Evolutionary conservation across 352 stramenopile genomes (phyloP).

Genomic region (Globisporangium parvum): DNA sequence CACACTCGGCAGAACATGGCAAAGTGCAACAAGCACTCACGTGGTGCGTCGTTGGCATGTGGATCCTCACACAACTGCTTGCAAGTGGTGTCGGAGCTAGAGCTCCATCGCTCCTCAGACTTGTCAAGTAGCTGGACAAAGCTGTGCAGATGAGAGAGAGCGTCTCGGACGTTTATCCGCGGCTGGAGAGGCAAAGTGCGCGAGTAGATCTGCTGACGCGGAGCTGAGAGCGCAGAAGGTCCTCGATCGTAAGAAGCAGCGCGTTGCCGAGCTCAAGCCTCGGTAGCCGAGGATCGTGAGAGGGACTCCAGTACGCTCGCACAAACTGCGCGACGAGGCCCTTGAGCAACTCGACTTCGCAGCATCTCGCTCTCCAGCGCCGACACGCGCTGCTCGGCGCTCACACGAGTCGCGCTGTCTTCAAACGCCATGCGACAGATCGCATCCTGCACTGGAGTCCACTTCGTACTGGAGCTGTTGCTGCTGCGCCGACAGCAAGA

Average conservation of each 20-base stretch:
- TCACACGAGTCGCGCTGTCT: background rate
- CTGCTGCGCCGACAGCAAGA: conserved; percentile 27
- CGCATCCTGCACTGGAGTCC: background rate
- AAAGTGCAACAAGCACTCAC: no score
- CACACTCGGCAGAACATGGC: no score
- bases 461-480: conserved; percentile 12
- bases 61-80: no score
- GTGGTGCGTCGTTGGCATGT: no score
- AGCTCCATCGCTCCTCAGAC: no score
- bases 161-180: background rate
- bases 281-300: background rate
- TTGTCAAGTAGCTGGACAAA: background rate
- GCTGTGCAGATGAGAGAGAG: background rate
- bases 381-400: background rate
- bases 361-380: background rate
- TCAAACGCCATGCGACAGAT: background rate
- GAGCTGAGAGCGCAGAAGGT: conserved; percentile 10
- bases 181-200: background rate
- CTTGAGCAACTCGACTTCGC: background rate
- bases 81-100: no score
- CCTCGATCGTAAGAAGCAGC: conserved; percentile 27
- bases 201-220: conserved; percentile 1
- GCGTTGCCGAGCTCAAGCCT: conserved; percentile 17
- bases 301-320: background rate
- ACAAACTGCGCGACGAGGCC: conserved; percentile 10